A percentile compares a stretch with the other conserved stretches of the same genome.
Evolutionary conservation across 768 basidiomycete species (phyloP).

Genomic region (Dictyophora rubrovolvata): DNA sequence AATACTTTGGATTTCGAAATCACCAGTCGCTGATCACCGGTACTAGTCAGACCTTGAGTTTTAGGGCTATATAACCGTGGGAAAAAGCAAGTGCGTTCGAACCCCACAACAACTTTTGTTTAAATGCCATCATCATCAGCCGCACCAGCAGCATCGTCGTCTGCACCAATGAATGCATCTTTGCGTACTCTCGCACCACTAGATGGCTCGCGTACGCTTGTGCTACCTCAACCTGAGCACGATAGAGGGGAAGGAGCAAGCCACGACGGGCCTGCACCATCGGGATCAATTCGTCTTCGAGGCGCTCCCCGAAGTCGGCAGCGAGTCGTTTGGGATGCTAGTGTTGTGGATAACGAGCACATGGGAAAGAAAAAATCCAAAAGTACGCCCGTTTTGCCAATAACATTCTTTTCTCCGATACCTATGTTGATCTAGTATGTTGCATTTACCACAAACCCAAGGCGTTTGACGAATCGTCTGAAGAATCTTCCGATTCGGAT

Average conservation of each 20-base stretch:
- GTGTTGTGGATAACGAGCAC: conserved; percentile 85
- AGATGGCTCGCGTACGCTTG: conserved; percentile 27
- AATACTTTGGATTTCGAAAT: no score
- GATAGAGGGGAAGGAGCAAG: conserved; percentile 14
- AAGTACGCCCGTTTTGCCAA: conserved; percentile 42
- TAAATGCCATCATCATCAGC: conserved; percentile 42
- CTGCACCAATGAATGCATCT: conserved; percentile 64
- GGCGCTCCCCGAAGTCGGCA: conserved; percentile 39
- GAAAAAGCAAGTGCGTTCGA: background rate
- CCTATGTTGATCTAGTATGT: conserved; percentile 55
- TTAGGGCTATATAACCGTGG: background rate
- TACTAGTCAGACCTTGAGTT: background rate
- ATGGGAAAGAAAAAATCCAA: conserved; percentile 87
- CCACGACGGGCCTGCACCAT: conserved; percentile 14
- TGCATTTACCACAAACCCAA: conserved; percentile 88
- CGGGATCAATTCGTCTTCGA: conserved; percentile 52
- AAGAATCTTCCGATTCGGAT: conserved; percentile 49
- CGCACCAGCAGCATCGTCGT: conserved; percentile 92
- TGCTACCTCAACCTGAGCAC: conserved; percentile 23
- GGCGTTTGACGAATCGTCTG: conserved; percentile 69
- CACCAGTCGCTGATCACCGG: background rate
- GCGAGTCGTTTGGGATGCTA: conserved; percentile 74
- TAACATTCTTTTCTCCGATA: background rate
- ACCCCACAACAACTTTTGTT: background rate
- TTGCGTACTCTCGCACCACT: conserved; percentile 16